Percentiles rank a stretch among this genome's conserved stretches.
These are phyloP conservation scores for Royoungia palumana DNA, from an alignment of 768 basidiomycete species.

Conservation along the genomic window DNA sequence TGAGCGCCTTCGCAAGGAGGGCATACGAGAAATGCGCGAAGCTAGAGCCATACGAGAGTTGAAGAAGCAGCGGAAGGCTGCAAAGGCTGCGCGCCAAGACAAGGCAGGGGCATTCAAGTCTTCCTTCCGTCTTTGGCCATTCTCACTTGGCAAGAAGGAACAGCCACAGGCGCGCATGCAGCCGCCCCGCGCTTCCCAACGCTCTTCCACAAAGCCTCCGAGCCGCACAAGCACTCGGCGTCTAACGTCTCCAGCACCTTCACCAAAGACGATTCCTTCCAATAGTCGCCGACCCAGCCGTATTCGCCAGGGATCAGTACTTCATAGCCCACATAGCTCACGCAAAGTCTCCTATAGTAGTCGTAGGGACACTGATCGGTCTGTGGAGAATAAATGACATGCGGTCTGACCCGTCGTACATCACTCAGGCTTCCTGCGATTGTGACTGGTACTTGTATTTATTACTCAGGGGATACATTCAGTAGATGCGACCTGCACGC, in stretches of 20 bases:
- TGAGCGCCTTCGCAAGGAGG: conserved; percentile 58
- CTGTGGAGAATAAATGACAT: conserved; percentile 7
- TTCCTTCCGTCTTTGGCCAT: conserved; percentile 27
- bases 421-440: background rate
- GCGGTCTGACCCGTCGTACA: background rate
- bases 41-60: conserved; percentile 39
- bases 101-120: conserved; percentile 13
- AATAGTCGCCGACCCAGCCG: conserved; percentile 21
- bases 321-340: conserved; percentile 12
- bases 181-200: conserved; percentile 5
- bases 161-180: conserved; percentile 9
- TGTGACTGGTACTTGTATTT: conserved; percentile 14
- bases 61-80: conserved; percentile 27
- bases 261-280: conserved; percentile 14
- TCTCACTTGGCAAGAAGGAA: conserved; percentile 20
- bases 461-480: conserved; percentile 8
- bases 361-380: conserved; percentile 9
- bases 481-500: conserved; percentile 6
- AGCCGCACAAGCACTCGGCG: conserved; percentile 9
- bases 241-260: conserved; percentile 11
- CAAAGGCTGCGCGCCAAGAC: conserved; percentile 16
- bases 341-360: conserved; percentile 17
- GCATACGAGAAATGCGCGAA: conserved; percentile 68
- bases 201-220: conserved; percentile 9
- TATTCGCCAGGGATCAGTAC: conserved; percentile 5